Evolutionary conservation across 139 green algal genomes (phyloP).

Genomic region (Trebouxia sp.): DNA sequence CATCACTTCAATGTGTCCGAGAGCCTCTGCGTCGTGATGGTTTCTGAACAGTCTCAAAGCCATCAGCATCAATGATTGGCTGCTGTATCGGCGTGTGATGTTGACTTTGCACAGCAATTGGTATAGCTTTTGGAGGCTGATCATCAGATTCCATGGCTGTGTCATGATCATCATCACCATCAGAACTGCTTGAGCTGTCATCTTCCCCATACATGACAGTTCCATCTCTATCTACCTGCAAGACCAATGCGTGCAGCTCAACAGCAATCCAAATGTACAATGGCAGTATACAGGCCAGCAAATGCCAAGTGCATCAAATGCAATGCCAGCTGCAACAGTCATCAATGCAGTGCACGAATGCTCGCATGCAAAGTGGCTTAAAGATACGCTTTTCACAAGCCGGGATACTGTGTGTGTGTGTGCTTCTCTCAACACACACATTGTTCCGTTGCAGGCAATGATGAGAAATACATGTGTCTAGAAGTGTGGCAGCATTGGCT

Average conservation of each 20-base stretch:
- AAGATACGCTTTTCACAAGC: too few species aligned
- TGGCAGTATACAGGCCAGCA: too few species aligned
- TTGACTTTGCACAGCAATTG: background rate
- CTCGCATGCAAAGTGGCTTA: too few species aligned
- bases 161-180: conserved; percentile 33
- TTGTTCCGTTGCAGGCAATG: too few species aligned
- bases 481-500: too few species aligned
- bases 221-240: conserved; percentile 64
- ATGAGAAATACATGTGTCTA: too few species aligned
- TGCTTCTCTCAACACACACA: too few species aligned
- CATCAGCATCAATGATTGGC: conserved; percentile 68
- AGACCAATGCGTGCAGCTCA: too few species aligned
- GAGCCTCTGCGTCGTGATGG: background rate
- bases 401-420: too few species aligned
- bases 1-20: background rate
- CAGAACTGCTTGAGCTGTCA: conserved; percentile 39
- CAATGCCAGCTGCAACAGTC: background rate
- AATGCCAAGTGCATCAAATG: background rate
- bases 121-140: background rate
- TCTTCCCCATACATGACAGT: conserved; percentile 46
- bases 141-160: conserved; percentile 43
- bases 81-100: conserved; percentile 7
- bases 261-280: too few species aligned
- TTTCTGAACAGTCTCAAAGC: conserved; percentile 66
- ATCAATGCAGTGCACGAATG: background rate